Conservation (phyloP, 2,329 filamentous ascomycete genomes). For the Claviceps capensis region DNA sequence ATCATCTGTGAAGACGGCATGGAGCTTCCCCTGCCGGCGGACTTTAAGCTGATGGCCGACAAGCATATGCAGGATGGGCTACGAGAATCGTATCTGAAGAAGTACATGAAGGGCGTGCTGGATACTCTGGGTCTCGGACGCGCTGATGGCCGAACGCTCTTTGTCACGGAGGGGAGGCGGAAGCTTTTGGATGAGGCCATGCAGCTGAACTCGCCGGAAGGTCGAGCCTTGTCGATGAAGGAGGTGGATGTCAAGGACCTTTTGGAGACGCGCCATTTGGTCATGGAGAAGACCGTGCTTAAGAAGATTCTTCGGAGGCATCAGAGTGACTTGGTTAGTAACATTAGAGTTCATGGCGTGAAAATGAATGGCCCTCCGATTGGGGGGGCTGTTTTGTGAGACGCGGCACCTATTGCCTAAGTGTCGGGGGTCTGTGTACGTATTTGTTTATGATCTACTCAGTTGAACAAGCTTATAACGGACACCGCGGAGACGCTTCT, state of each 20-base stretch:
- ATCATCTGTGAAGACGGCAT: constrained; percentile 69
- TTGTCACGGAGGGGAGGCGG: constrained; percentile 52
- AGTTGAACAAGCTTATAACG: neutral
- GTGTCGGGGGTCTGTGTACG: neutral
- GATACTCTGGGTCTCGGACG: constrained; percentile 56
- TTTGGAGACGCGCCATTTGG: constrained; percentile 67
- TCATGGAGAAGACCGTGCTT: constrained; percentile 75
- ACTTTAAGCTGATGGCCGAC: constrained; percentile 30
- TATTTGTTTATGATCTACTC: neutral
- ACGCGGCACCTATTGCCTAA: neutral
- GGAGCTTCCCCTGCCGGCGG: constrained; percentile 46
- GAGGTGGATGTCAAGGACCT: constrained; percentile 95
- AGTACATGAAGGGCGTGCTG: constrained; percentile 56
- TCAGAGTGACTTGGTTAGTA: constrained; percentile 48
- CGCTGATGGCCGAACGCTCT: constrained; percentile 54
- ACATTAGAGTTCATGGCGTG: constrained; percentile 30
- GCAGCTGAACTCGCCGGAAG: constrained; percentile 48
- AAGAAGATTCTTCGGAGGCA: constrained; percentile 60
- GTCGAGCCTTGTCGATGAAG: constrained; percentile 52
- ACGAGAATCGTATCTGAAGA: constrained; percentile 42
- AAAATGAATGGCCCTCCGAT: constrained; percentile 18
- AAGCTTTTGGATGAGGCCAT: constrained; percentile 54
- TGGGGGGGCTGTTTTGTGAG: constrained; percentile 13
- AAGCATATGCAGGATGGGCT: constrained; percentile 33
- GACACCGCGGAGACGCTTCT: no score